Evolutionary conservation across 2,329 filamentous ascomycete genomes (phyloP), one percentile per base, ranked within the genome.

Genomic region (Fusarium sp.): DNA sequence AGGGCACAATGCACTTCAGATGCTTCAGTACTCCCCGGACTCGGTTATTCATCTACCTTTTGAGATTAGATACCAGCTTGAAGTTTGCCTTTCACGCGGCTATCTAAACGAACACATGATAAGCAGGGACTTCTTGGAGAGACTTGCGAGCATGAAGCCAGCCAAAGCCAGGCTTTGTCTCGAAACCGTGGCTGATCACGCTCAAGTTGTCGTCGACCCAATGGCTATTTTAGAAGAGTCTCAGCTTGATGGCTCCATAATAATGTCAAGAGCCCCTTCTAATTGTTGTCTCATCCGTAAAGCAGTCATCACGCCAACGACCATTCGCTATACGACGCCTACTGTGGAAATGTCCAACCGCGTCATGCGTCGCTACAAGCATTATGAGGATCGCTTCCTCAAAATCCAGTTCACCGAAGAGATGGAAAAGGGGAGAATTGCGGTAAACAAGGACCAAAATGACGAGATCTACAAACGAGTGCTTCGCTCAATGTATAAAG

Each of bases 401-500:
- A 90, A 95, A 7, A 91, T 98, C 7, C 93, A 95, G 70, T 98
- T 99, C 79, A 91, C 92, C 0, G 95, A 98, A 57, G 96, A 99
- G 81, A 86, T 91, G 30, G 79, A 82, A 13, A 81, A 89, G 64
- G 91, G 91, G 1, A 86, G 87, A 10, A 91, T 95, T 30, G 72
- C 72, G 11, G 70, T 75, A 39, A 87, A 86, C 71, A 87, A 86
- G 39, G 83, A 86, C 41, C 85, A 85, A 20, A 91, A 92, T 70
- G 88, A 94, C 65, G 89, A 93, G 61, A 80, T 97, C 0, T 97
- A 93, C 80, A 90, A 90, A 31, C 89, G 94, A 18, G 87, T 98
- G 26, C 90, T 90, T 70, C 88, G 92, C 53, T 89, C 92, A 0
- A 84, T 98, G 78, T 86, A 84, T 48, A 89, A 96, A 61, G 96